Base-by-base conservation (phyloP, 2,329 filamentous ascomycete species). In the Fusarium falciforme region DNA sequence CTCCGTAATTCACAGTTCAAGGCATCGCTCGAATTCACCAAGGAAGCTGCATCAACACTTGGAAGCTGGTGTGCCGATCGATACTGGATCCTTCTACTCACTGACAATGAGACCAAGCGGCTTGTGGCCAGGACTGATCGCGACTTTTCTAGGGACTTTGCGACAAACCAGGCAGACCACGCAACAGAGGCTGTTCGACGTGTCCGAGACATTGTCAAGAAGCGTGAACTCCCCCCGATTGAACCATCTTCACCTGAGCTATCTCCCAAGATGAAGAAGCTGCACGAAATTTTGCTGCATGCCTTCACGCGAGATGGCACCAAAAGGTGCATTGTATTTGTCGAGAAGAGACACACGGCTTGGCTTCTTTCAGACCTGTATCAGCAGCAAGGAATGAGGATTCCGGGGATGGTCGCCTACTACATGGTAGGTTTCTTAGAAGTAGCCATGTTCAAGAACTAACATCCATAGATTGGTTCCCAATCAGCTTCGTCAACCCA, bases 41-140 rank as follows among this genome's bases (percentile, higher is more conserved):
- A 85, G 31, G 83, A 87, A 10, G 89, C 92, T 3, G 90, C 89
- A 2, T 87, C 89, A 3, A 87, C 93, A 47, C 86, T 98, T 5
- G 96, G 96, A 1, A 83, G 88, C 4, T 98, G 96, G 96, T 94
- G 93, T 75, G 91, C 94, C 1, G 95, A 99, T 79, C 87, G 91
- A 60, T 91, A 94, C 66, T 98, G 95, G 95, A 86, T 89, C 63
- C 88, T 94, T 35, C 89, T 90, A 14, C 85, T 97, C 25, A 87
- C 88, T 0, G 89, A 93, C 7, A 85, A 90, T 4, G 89, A 92
- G 67, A 83, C 89, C 0, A 84, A 85, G 5, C 93, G 90, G 71
- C 84, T 94, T 3, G 88, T 93, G 58, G 86, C 89, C 65, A 85
- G 87, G 67, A 87, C 88, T 2, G 87, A 87, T 68, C 81, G 82